Evolutionary conservation across 202 grass and related monocot genomes (phyloP).

Genomic region (Carex sylvatica): DNA sequence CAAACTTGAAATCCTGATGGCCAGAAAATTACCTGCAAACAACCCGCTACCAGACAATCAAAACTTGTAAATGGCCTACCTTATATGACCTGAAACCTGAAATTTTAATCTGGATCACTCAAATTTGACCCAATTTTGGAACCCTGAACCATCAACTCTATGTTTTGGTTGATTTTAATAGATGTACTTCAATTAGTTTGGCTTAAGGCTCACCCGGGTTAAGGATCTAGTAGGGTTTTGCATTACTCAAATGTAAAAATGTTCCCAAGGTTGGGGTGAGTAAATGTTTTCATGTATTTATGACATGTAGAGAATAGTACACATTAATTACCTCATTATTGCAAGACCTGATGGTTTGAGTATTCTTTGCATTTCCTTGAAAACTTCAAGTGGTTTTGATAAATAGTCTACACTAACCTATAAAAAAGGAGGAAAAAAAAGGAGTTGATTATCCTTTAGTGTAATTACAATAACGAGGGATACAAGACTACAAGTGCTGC

Average conservation of each 20-base stretch:
- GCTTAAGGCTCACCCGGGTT: not conserved
- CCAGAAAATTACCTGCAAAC: not conserved
- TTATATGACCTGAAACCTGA: not conserved
- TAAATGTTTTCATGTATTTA: not conserved
- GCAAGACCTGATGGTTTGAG: constrained; percentile 77
- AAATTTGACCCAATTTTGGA: not conserved
- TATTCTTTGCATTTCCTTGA: constrained; percentile 87
- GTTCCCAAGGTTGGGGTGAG: not conserved
- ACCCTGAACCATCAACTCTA: not conserved
- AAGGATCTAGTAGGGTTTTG: not conserved
- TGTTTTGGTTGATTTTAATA: not conserved
- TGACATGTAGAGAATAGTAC: not conserved
- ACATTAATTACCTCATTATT: constrained; percentile 89
- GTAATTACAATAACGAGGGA: not conserved
- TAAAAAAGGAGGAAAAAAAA: constrained; percentile 10
- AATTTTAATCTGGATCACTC: not conserved
- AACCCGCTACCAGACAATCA: not conserved
- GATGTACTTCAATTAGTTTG: not conserved
- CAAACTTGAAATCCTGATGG: not conserved
- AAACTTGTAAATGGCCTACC: not conserved
- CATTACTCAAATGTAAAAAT: not conserved
- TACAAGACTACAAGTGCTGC: not conserved
- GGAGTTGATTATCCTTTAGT: not conserved
- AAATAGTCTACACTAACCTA: constrained; percentile 98
- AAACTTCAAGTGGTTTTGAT: constrained; percentile 82